phyloP scores from a whole-genome alignment of 192 early-diverging fungal genomes.

The Jimgerdemannia flammicorona region DNA sequence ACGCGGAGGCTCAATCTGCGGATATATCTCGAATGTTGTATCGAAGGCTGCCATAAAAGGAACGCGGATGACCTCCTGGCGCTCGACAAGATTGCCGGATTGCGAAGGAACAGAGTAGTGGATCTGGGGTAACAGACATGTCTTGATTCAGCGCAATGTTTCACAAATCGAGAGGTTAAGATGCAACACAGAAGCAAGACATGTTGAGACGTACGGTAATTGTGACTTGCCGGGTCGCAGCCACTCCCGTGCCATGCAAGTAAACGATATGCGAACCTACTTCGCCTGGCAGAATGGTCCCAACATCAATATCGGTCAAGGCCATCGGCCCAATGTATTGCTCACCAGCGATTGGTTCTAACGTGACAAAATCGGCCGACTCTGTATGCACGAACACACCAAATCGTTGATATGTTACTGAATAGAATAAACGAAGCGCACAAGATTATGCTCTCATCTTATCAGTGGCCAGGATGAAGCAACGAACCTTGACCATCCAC shows the following conservation, averaged over 20 bases:
- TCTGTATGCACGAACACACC: slow-evolving; percentile 16
- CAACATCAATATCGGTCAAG: slow-evolving; percentile 38
- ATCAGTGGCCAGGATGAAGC: slow-evolving; percentile 8
- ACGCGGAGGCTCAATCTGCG: slow-evolving; percentile 26
- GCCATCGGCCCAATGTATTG: slow-evolving; percentile 5
- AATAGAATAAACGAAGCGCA: no score
- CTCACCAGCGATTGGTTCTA: slow-evolving; percentile 4
- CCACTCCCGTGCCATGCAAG: slow-evolving; percentile 18
- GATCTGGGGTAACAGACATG: slow-evolving; percentile 19
- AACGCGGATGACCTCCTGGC: slow-evolving; percentile 49
- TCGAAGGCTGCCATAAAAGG: slow-evolving; percentile 55
- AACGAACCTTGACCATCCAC: slow-evolving; percentile 35
- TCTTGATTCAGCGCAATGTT: no score
- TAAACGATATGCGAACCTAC: slow-evolving; percentile 22
- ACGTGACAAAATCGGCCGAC: slow-evolving; percentile 14
- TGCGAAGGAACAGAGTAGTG: slow-evolving; percentile 33
- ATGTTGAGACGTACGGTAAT: slow-evolving; percentile 25
- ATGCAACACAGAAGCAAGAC: neutral
- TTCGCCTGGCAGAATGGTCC: slow-evolving; percentile 34
- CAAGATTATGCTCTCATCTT: no score
- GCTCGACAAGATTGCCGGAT: slow-evolving; percentile 23
- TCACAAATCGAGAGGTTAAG: neutral
- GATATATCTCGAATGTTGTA: slow-evolving; percentile 32
- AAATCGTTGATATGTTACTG: neutral
- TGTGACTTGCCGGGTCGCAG: slow-evolving; percentile 22